Conservation (phyloP, 208 protist species). For the Lotmaria passim region DNA sequence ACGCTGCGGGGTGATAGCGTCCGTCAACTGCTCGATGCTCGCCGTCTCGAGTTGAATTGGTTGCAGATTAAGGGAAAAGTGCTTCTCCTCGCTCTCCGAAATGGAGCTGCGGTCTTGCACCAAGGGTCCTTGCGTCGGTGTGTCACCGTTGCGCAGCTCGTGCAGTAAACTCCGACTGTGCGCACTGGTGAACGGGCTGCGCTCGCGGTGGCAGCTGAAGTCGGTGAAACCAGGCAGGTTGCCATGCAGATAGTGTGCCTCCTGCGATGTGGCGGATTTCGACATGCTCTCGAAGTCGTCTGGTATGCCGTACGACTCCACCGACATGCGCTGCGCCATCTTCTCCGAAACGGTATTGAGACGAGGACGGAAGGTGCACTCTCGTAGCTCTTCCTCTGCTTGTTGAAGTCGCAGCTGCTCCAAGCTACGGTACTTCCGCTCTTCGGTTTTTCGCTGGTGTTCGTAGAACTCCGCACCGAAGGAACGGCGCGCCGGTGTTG, state of each 20-base stretch:
- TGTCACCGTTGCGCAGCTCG: slow-evolving; percentile 7
- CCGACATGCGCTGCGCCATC: slow-evolving; percentile 28
- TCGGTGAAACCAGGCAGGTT: slow-evolving; percentile 1
- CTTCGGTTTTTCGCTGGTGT: slow-evolving; percentile 32
- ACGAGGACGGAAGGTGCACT: slow-evolving; percentile 56
- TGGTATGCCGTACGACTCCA: slow-evolving; percentile 6
- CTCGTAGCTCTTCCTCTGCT: slow-evolving; percentile 30
- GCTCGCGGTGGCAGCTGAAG: background rate
- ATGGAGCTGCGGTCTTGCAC: background rate
- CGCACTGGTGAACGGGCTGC: slow-evolving; percentile 7
- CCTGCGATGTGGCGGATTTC: background rate
- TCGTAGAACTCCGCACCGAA: slow-evolving; percentile 31
- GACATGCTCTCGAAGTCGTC: background rate
- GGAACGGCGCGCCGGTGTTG: background rate
- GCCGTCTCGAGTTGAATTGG: background rate
- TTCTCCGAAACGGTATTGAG: slow-evolving; percentile 26
- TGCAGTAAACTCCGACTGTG: slow-evolving; percentile 19
- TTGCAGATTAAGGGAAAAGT: background rate
- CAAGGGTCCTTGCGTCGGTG: background rate
- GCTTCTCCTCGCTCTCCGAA: background rate
- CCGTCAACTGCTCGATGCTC: background rate
- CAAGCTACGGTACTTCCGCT: slow-evolving; percentile 26
- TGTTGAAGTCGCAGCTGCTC: slow-evolving; percentile 36
- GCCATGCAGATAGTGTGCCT: background rate
- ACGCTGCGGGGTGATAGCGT: background rate